Evolutionary conservation across 2,329 filamentous ascomycete genomes (phyloP).

Genomic region (Cryphonectria naterciae): DNA sequence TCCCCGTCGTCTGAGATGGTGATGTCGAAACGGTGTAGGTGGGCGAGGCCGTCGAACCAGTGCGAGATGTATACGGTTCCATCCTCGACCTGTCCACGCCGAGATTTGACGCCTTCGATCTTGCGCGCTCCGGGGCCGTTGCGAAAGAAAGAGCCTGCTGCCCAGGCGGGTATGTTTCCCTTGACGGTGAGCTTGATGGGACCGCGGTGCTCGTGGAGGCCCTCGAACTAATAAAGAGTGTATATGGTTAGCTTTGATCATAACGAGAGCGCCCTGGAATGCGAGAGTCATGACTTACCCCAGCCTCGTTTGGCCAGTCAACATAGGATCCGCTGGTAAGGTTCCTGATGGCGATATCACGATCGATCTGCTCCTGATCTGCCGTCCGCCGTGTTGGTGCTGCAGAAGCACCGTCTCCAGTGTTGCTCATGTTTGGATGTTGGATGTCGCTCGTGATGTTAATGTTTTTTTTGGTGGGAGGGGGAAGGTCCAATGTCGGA

Average conservation of each 20-base stretch:
- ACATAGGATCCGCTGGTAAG: slow-evolving; percentile 40
- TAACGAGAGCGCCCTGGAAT: not conserved
- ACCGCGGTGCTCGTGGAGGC: slow-evolving; percentile 65
- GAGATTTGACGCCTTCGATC: slow-evolving; percentile 60
- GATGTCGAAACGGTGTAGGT: slow-evolving; percentile 75
- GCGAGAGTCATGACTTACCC: slow-evolving; percentile 39
- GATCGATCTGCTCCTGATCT: slow-evolving; percentile 18
- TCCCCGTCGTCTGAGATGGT: slow-evolving; percentile 36
- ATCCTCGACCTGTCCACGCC: slow-evolving; percentile 34
- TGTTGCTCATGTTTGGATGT: not conserved
- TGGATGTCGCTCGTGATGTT: not conserved
- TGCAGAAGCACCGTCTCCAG: not conserved
- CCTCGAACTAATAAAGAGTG: slow-evolving; percentile 65
- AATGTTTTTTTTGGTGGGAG: not conserved
- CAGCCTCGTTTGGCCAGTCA: slow-evolving; percentile 54
- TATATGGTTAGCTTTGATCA: not conserved
- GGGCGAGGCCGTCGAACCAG: slow-evolving; percentile 81
- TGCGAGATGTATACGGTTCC: slow-evolving; percentile 64
- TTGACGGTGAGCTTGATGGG: slow-evolving; percentile 66
- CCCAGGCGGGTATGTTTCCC: slow-evolving; percentile 72
- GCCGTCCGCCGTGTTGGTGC: slow-evolving; percentile 1
- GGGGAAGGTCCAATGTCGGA: too few relatives aligned
- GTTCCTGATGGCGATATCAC: slow-evolving; percentile 20
- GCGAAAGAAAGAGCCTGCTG: slow-evolving; percentile 72
- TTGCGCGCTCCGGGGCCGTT: slow-evolving; percentile 72